Evolutionary conservation across 192 early-diverging fungal genomes (phyloP).

Genomic region (Rhizophagus clarus): DNA sequence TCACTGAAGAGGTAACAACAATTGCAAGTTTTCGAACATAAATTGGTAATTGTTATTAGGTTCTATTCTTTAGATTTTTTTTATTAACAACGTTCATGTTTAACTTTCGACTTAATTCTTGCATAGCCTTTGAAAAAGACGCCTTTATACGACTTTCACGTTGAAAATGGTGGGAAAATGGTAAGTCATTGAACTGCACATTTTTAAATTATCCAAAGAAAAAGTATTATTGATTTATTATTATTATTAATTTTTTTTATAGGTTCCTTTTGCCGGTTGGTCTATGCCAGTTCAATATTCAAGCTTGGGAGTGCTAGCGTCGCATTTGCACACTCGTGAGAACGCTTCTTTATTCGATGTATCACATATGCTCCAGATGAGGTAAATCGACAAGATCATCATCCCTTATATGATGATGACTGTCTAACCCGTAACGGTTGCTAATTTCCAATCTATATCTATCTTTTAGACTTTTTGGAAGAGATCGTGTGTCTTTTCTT

Average conservation of each 20-base stretch:
- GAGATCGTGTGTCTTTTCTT: conserved; percentile 85
- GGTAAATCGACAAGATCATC: conserved; percentile 44
- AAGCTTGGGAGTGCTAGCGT: conserved; percentile 81
- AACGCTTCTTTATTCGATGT: conserved; percentile 97
- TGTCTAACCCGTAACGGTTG: not conserved
- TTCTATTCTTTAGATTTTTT: not conserved
- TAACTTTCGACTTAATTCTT: not conserved
- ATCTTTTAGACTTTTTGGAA: conserved; percentile 70
- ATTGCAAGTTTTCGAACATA: no score
- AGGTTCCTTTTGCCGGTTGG: conserved; percentile 93
- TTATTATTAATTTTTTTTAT: no score
- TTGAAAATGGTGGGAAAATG: conserved; percentile 92
- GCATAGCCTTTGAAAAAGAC: conserved; percentile 64
- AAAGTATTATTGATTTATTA: not conserved
- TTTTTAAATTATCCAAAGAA: not conserved
- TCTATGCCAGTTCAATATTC: conserved; percentile 94
- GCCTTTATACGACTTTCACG: conserved; percentile 91
- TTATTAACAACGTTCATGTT: not conserved
- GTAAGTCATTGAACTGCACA: conserved; percentile 30
- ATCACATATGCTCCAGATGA: conserved; percentile 96
- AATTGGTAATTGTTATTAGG: not conserved
- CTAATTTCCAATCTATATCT: not conserved
- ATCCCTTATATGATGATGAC: not conserved
- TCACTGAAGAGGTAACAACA: no score
- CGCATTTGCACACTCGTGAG: conserved; percentile 87